Evolutionary conservation across 768 basidiomycete genomes (phyloP), one percentile per base, ranked within the genome.

Genomic region (Lentinus brumalis): DNA sequence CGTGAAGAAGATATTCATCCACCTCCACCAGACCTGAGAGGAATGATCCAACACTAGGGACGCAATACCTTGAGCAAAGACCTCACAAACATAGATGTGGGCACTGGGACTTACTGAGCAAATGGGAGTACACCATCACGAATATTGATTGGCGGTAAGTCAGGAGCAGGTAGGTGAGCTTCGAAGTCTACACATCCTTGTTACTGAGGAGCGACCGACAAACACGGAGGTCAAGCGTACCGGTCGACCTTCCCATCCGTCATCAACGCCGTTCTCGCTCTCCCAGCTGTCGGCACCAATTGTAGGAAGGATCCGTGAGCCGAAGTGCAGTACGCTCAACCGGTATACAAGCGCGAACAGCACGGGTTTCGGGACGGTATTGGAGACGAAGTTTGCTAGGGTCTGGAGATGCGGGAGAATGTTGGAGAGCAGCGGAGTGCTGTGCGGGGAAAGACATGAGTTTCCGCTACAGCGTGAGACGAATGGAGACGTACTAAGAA

Each of bases 1-100:
- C 4, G 91, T 93, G 74, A 94, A 89, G 77, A 93, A 91, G 38
- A 94, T 87, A 69, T 92, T 91, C 79, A 88, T 87, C 92, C 92
- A 94, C 62, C 92, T 83, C 89, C 92, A 94, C 92, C 92, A 94
- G 51, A 93, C 85, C 70, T 94, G 92, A n/a, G 91, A 91, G 18
- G 92, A 89, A 69, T 91, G 89, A 67, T 94, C 92, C 55, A 94
- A 78, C 47, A 94, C 92, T 66, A 47, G 12, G 45, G 31, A 18
- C 18, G 18, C 4, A 16, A 6, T 35, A 2, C n/a, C 29, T 30
- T 47, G 56, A 44, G 62, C 29, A 35, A 15, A 26, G 53, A 32
- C 38, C 53, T 40, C 35, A 42, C 6, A 30, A 5, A 30, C 11
- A 39, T 47, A n/a, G 5, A 9, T 16, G 29, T 15, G 8, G n/a